Conservation (phyloP, 2,329 filamentous ascomycete species). For the Colletotrichum sansevieriae region DNA sequence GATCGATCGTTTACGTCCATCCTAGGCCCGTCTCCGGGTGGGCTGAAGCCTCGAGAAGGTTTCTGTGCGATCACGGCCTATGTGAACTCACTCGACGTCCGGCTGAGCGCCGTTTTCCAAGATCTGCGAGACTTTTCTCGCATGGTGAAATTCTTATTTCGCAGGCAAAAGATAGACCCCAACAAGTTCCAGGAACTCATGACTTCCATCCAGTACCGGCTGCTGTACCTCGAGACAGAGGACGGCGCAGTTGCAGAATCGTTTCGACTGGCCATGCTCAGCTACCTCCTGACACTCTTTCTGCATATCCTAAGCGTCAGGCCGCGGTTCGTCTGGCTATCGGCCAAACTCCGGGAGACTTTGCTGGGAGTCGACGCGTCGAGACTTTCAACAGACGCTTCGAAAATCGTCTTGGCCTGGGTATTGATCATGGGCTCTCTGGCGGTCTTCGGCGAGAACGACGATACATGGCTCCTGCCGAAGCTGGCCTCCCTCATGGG, state of each 20-base stretch:
- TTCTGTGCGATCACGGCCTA: constrained; percentile 23
- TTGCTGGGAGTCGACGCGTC: constrained; percentile 6
- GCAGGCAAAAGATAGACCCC: constrained; percentile 45
- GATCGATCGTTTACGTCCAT: constrained; percentile 43
- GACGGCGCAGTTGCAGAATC: constrained; percentile 1
- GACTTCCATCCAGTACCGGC: constrained; percentile 32
- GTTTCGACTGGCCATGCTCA: constrained; percentile 48
- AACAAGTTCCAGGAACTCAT: constrained; percentile 39
- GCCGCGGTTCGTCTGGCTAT: constrained; percentile 37
- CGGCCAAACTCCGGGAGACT: not conserved
- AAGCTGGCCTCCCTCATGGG: constrained; percentile 38
- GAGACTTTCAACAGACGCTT: constrained; percentile 25
- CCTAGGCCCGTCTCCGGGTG: constrained; percentile 6
- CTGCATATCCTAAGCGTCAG: constrained; percentile 43
- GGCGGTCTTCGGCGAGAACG: constrained; percentile 41
- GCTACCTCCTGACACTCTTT: constrained; percentile 48
- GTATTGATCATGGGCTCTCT: constrained; percentile 45
- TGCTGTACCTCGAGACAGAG: constrained; percentile 11
- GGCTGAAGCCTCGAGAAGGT: not conserved
- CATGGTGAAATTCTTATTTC: constrained; percentile 44
- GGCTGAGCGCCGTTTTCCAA: constrained; percentile 46
- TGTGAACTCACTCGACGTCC: constrained; percentile 42
- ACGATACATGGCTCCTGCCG: constrained; percentile 45
- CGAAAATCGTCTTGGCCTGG: constrained; percentile 45
- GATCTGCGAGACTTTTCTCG: constrained; percentile 50